Evolutionary conservation across 768 basidiomycete species (phyloP), one percentile per base, ranked within the genome.

Genomic region (Amanita molliuscula): DNA sequence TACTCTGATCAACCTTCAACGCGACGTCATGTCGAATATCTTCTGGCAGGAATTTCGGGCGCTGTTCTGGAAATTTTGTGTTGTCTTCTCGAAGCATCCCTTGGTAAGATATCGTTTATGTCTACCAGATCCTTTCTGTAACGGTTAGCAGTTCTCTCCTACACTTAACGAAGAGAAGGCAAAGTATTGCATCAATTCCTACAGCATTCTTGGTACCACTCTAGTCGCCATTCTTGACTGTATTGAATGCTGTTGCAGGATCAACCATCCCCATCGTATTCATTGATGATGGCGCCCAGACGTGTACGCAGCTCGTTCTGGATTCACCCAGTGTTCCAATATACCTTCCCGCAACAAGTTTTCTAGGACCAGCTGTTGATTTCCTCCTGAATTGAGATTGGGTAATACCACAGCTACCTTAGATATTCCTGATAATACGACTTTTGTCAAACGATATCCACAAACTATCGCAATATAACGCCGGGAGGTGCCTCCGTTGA

Each of bases 11-110:
- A 21, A 23, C 7, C n/a, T n/a, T 11, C 26, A 2, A 23, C 8
- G 4, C 15, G 15, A 9, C 25, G 26, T 15, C 20, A 48, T 48
- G 35, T 37, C 25, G 3, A 55, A 54, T 50, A 62, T 81, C 31
- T 82, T 84, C 60, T 75, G 77, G 69, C 70, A 75, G 26, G 84
- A 87, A 65, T 73, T 82, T 49, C 62, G 64, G 3, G 78, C 76
- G 2, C 63, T 87, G 18, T 73, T 77, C 49, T 75, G 78, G 76
- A 87, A 87, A 69, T 86, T 86, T 55, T 84, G 80, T 81, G 84
- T 86, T 37, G 70, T 84, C 0, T 67, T 85, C 25, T 78, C 74
- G 20, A 82, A 77, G 58, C 80, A 82, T 61, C 73, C 79, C 46
- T 62, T 82, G 59, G 82, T 84, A 57, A 60, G 81, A 69, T 52